phyloP scores from a whole-genome alignment of 495 filamentous ascomycete species.

The Trypethelium eluteriae region DNA sequence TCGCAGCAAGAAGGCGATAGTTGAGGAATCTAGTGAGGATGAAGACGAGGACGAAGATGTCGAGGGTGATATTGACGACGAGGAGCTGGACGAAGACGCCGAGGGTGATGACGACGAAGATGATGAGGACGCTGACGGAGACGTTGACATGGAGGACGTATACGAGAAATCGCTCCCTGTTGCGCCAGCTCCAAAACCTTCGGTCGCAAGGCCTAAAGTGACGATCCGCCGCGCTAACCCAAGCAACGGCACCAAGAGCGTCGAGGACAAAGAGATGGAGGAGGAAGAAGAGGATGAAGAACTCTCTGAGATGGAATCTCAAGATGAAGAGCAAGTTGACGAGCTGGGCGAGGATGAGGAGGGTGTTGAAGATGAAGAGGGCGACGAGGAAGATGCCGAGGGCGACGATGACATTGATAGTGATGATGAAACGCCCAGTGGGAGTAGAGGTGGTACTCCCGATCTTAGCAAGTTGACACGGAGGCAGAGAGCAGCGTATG shows the following conservation, averaged over 20 bases:
- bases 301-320: slow-evolving; percentile 39
- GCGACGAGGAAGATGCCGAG: slow-evolving; percentile 39
- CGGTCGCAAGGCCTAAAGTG: slow-evolving; percentile 31
- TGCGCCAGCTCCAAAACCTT: slow-evolving; percentile 26
- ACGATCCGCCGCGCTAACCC: slow-evolving; percentile 35
- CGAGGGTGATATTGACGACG: slow-evolving; percentile 49
- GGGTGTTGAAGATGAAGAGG: slow-evolving; percentile 45
- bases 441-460: slow-evolving; percentile 58
- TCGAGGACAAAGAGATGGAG: slow-evolving; percentile 56
- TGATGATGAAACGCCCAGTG: slow-evolving; percentile 52
- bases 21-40: slow-evolving; percentile 47
- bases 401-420: slow-evolving; percentile 58
- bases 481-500: slow-evolving; percentile 66
- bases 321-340: slow-evolving; percentile 47
- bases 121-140: slow-evolving; percentile 43
- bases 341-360: slow-evolving; percentile 47
- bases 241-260: slow-evolving; percentile 41
- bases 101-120: slow-evolving; percentile 31
- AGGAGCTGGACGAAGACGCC: slow-evolving; percentile 52
- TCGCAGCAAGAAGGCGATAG: slow-evolving; percentile 32
- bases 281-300: slow-evolving; percentile 43
- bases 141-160: slow-evolving; percentile 41
- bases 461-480: slow-evolving; percentile 83
- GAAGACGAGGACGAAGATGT: slow-evolving; percentile 52
- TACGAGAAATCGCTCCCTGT: slow-evolving; percentile 28